Conservation (phyloP, 2,329 filamentous ascomycete genomes). For the Fusarium sp. region DNA sequence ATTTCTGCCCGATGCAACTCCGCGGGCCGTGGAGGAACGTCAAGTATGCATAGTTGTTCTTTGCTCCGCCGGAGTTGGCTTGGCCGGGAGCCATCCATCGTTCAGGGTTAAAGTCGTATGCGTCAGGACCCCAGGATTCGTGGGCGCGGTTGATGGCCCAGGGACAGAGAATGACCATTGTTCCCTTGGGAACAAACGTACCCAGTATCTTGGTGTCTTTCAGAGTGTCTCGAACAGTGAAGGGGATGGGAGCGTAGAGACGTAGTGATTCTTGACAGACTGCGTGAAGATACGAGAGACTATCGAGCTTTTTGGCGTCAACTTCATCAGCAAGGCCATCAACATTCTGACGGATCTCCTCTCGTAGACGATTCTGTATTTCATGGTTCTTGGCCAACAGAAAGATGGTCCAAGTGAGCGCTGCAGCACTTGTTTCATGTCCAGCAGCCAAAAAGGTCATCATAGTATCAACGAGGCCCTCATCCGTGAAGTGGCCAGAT, state of each 20-base stretch:
- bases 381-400: conserved; percentile 53
- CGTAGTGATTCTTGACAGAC: conserved; percentile 60
- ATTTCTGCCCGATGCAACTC: conserved; percentile 48
- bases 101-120: conserved; percentile 53
- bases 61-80: conserved; percentile 71
- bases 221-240: conserved; percentile 49
- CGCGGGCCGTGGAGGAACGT: conserved; percentile 76
- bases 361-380: conserved; percentile 54
- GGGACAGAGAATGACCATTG: conserved; percentile 50
- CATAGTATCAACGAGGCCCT: conserved; percentile 28
- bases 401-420: conserved; percentile 58
- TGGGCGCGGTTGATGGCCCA: conserved; percentile 50
- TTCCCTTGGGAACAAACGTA: conserved; percentile 53
- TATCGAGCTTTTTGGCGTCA: conserved; percentile 49
- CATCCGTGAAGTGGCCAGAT: conserved; percentile 45
- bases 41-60: conserved; percentile 76
- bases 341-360: conserved; percentile 54
- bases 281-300: conserved; percentile 56
- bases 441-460: conserved; percentile 47
- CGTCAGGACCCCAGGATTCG: conserved; percentile 54
- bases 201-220: conserved; percentile 52
- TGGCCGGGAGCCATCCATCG: conserved; percentile 51
- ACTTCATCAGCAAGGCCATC: conserved; percentile 48
- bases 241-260: conserved; percentile 54
- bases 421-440: conserved; percentile 59